Evolutionary conservation across 441 rosid genomes (phyloP).

Genomic region (Kokia cookei): DNA sequence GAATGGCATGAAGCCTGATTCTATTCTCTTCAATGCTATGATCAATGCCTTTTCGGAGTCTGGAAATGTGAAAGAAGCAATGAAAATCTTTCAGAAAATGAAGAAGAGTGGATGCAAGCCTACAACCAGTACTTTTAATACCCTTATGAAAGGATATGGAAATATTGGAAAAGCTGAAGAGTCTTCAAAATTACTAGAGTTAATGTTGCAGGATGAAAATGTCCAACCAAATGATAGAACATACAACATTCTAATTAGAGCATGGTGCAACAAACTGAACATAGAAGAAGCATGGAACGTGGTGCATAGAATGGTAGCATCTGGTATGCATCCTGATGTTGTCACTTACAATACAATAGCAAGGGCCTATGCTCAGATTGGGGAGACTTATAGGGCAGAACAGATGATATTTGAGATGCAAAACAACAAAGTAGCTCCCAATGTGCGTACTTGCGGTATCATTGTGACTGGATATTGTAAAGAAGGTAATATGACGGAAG

Average conservation of each 20-base stretch:
- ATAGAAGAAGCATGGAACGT: conserved; percentile 74
- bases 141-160: conserved; percentile 86
- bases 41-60: conserved; percentile 89
- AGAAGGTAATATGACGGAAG: conserved; percentile 78
- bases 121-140: conserved; percentile 74
- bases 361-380: conserved; percentile 57
- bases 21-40: conserved; percentile 86
- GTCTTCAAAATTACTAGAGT: conserved; percentile 53
- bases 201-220: conserved; percentile 46
- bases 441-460: conserved; percentile 79
- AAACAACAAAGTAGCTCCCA: conserved; percentile 55
- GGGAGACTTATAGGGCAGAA: conserved; percentile 64
- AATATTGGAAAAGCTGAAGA: conserved; percentile 69
- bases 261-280: conserved; percentile 72
- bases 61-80: conserved; percentile 70
- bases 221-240: conserved; percentile 74
- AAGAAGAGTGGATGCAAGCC: conserved; percentile 73
- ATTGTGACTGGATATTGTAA: conserved; percentile 76
- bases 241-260: conserved; percentile 68
- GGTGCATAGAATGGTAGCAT: conserved; percentile 60
- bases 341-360: conserved; percentile 84
- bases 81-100: conserved; percentile 74
- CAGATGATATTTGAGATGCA: conserved; percentile 70
- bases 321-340: conserved; percentile 66
- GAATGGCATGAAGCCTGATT: conserved; percentile 68